A percentile compares a stretch with the other conserved stretches of the same genome.
Evolutionary conservation across 148 eudicot genomes (phyloP).

Genomic region (Simmondsia chinensis): DNA sequence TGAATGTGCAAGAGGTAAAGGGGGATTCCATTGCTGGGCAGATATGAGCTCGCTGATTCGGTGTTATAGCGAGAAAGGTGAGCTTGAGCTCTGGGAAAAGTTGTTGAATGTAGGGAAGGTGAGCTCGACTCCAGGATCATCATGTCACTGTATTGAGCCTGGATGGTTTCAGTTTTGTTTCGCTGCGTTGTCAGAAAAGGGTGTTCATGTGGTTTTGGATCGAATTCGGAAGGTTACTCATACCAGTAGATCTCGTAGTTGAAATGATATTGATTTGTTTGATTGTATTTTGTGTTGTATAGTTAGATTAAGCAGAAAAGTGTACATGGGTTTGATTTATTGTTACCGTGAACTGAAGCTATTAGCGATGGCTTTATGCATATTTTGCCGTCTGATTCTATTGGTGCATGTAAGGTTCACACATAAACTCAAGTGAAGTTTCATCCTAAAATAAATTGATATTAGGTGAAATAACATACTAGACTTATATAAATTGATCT

Average conservation of each 20-base stretch:
- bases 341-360: too few species aligned
- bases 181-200: slow-evolving; percentile 42
- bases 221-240: slow-evolving; percentile 51
- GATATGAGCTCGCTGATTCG: slow-evolving; percentile 74
- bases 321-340: background rate
- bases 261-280: slow-evolving; percentile 19
- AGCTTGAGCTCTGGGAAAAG: slow-evolving; percentile 90
- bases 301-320: slow-evolving; percentile 10
- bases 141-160: slow-evolving; percentile 89
- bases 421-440: too few species aligned
- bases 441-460: too few species aligned
- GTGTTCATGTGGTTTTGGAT: slow-evolving; percentile 55
- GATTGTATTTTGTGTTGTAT: slow-evolving; percentile 21
- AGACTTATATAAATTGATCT: too few species aligned
- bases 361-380: too few species aligned
- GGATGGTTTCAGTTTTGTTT: slow-evolving; percentile 91
- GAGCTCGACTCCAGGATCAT: slow-evolving; percentile 70
- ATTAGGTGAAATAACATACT: too few species aligned
- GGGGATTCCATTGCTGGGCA: slow-evolving; percentile 80
- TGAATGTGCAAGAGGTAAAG: slow-evolving; percentile 37
- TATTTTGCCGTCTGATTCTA: too few species aligned
- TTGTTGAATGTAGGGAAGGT: slow-evolving; percentile 67
- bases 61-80: slow-evolving; percentile 83
- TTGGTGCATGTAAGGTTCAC: too few species aligned
- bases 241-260: slow-evolving; percentile 36